phyloP scores from a whole-genome alignment of 176 grass and related monocot genomes.

The Melocanna baccifera region DNA sequence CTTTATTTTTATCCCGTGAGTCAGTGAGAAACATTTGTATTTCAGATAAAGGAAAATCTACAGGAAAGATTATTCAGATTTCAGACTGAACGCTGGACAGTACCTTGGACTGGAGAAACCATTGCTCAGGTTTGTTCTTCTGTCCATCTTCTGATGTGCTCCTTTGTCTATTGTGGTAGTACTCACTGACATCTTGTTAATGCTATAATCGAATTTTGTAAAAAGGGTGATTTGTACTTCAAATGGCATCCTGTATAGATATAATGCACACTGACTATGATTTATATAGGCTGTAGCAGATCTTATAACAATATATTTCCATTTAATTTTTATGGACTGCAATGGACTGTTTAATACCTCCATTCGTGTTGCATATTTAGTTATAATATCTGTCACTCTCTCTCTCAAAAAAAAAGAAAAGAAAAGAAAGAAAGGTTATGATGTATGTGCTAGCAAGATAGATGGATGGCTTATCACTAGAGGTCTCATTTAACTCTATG shows the following conservation, averaged over 20 bases:
- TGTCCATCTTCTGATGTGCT: not conserved
- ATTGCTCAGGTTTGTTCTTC: constrained; percentile 72
- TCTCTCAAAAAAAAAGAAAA: too few relatives aligned
- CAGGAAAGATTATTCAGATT: constrained; percentile 36
- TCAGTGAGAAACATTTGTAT: constrained; percentile 22
- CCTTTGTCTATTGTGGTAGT: not conserved
- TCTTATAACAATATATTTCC: not conserved
- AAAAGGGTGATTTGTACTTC: not conserved
- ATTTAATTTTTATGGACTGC: not conserved
- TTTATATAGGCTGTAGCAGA: not conserved
- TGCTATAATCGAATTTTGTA: not conserved
- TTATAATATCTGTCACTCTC: not conserved
- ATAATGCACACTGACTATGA: not conserved
- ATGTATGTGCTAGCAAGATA: constrained; percentile 15
- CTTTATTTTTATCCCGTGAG: not conserved
- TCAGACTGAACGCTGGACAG: constrained; percentile 49
- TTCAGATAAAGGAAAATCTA: constrained; percentile 47
- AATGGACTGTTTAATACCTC: not conserved
- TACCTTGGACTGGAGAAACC: constrained; percentile 77
- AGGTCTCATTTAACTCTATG: not conserved
- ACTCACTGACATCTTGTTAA: not conserved
- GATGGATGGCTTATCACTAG: not conserved
- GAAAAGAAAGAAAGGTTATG: not conserved
- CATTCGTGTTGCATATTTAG: not conserved
- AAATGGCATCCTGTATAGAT: constrained; percentile 2